These are phyloP conservation scores for Coemansia sp. DNA, from an alignment of 192 early-diverging fungal genomes.

Conservation along the genomic window DNA sequence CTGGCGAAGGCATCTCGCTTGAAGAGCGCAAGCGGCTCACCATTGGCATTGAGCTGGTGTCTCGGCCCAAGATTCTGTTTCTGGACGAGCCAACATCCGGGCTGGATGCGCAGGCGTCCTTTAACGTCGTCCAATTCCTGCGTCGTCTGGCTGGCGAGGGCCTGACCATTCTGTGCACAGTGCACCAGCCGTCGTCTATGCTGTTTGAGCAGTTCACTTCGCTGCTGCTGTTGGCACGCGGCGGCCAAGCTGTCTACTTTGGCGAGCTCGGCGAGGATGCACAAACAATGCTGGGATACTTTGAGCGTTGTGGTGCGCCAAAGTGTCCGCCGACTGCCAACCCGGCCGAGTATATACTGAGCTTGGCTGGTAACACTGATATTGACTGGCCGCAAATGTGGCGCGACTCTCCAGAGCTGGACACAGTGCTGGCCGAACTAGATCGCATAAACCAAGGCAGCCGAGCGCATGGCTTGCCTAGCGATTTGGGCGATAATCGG, in stretches of 20 bases:
- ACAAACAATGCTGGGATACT: slow-evolving; percentile 67
- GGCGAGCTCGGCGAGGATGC: slow-evolving; percentile 75
- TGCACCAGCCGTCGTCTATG: slow-evolving; percentile 74
- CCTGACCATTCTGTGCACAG: slow-evolving; percentile 67
- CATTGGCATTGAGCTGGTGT: slow-evolving; percentile 74
- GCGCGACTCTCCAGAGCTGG: slow-evolving; percentile 58
- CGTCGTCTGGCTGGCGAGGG: slow-evolving; percentile 59
- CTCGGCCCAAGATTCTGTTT: slow-evolving; percentile 70
- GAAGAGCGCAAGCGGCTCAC: slow-evolving; percentile 79
- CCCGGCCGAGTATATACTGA: slow-evolving; percentile 84
- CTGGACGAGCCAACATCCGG: slow-evolving; percentile 84
- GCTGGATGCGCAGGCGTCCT: slow-evolving; percentile 65
- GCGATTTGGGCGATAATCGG: slow-evolving; percentile 26
- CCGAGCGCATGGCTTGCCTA: neutral
- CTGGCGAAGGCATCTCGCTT: slow-evolving; percentile 69
- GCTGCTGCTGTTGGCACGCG: slow-evolving; percentile 68
- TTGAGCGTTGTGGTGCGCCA: slow-evolving; percentile 73
- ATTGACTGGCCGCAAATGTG: slow-evolving; percentile 76
- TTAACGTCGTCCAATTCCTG: slow-evolving; percentile 68
- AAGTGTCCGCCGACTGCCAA: slow-evolving; percentile 67
- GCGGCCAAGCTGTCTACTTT: slow-evolving; percentile 78
- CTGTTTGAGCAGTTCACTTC: slow-evolving; percentile 78
- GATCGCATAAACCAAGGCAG: slow-evolving; percentile 44
- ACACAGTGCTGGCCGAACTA: slow-evolving; percentile 54
- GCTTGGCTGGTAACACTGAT: slow-evolving; percentile 62